Base-by-base conservation (phyloP, 768 basidiomycete species). In the Chiua virens region DNA sequence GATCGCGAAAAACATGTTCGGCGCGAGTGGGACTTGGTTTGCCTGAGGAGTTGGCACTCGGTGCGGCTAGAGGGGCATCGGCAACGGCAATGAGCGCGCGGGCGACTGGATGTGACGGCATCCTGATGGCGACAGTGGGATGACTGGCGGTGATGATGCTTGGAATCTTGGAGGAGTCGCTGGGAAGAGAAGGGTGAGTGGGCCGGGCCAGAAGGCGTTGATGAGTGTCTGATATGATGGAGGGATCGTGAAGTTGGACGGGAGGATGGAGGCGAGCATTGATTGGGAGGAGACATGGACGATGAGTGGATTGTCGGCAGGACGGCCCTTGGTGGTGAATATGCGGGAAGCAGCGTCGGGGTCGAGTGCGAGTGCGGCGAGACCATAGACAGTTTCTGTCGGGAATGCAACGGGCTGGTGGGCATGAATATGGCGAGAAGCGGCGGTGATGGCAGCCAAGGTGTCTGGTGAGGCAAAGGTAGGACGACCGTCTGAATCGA, bases 371-470 rank as follows among this genome's bases (percentile, higher is more conserved):
- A 85, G 71, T 0, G 93, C 97, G 25, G 90, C 97, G n/a, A 99
- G 83, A 1, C 97, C 97, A 69, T 98, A 99, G 11, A 99, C 97
- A 0, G 97, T 98, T 71, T 99, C 97, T 27, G 97, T 98, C 0
- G 97, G 96, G 65, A 99, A 90, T 1, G 87, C 95, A 49, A 98
- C 87, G 20, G 81, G 76, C 50, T 81, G 73, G 15, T 68, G 60
- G 21, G 71, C 71, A 30, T 77, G 58, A 41, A 76, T 77, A 49
- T 79, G 75, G 49, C 75, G 72, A 7, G 83, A 72, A 1, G 89
- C 91, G 18, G 65, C 61, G 43, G 75, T 64, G 53, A 92, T 72
- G 18, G 85, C 78, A 22, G 73, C 63, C 18, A 72, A 66, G 6
- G 89, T 85, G 47, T 78, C 73, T 20, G 69, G 60, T 30, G 76